Conservation (phyloP, 2,329 filamentous ascomycete genomes). For the Aureobasidium lini region DNA sequence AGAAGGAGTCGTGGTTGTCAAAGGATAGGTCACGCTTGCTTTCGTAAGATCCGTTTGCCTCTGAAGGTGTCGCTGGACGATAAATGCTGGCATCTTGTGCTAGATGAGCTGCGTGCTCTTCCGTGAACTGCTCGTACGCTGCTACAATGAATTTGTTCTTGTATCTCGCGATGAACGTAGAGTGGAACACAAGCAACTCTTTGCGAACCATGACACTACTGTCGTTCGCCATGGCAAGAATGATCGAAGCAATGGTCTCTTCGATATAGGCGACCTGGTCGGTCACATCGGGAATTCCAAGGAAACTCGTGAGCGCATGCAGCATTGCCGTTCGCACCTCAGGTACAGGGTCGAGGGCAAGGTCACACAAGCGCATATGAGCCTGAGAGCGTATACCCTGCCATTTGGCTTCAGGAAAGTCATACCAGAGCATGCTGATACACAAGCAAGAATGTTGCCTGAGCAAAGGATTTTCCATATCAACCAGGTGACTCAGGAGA, state of each 20-base stretch:
- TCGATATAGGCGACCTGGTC: constrained; percentile 87
- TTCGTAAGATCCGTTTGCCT: constrained; percentile 15
- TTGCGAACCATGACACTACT: constrained; percentile 91
- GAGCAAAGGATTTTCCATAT: constrained; percentile 79
- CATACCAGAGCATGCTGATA: constrained; percentile 88
- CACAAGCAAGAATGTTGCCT: constrained; percentile 95
- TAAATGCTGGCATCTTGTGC: constrained; percentile 7
- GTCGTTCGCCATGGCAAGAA: constrained; percentile 87
- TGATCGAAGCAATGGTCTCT: constrained; percentile 79
- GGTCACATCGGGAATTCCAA: constrained; percentile 87
- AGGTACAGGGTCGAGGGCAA: constrained; percentile 78
- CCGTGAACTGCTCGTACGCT: constrained; percentile 80
- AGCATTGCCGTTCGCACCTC: constrained; percentile 92
- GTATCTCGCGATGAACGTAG: constrained; percentile 81
- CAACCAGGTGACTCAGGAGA: constrained; percentile 74
- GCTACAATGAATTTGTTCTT: constrained; percentile 87
- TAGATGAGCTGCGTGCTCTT: constrained; percentile 46
- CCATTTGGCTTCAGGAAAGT: constrained; percentile 91
- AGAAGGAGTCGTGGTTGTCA: not conserved
- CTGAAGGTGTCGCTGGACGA: constrained; percentile 8
- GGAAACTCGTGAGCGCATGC: constrained; percentile 85
- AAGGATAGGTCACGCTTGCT: constrained; percentile 12
- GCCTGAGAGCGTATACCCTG: constrained; percentile 84
- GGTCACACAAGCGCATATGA: constrained; percentile 68
- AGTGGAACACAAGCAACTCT: constrained; percentile 89